A percentile compares a stretch with the other conserved stretches of the same genome.
These are phyloP conservation scores for Triticum turgidum DNA, from an alignment of 176 grass and related monocot genomes.

Conservation along the genomic window DNA sequence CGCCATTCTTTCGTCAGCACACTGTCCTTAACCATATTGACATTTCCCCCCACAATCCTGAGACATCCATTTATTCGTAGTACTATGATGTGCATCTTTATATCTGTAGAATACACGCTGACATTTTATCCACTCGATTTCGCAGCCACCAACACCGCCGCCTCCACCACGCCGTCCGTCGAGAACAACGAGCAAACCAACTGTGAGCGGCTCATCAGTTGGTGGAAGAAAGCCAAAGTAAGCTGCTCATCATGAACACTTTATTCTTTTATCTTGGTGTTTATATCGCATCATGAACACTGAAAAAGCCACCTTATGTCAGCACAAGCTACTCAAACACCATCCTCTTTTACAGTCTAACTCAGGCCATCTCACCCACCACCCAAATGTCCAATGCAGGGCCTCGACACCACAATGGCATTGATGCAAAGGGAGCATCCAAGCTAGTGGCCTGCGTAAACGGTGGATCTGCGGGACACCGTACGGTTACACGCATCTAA, in stretches of 20 bases:
- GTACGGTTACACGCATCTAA: not conserved
- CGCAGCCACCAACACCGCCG: constrained; percentile 49
- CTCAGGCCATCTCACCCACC: not conserved
- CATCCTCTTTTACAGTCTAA: not conserved
- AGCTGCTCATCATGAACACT: constrained; percentile 22
- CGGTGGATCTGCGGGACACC: not conserved
- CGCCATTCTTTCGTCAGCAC: not conserved
- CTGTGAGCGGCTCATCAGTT: constrained; percentile 23
- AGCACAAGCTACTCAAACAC: not conserved
- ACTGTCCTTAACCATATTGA: not conserved
- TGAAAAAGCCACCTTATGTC: constrained; percentile 15
- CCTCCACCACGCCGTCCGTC: constrained; percentile 28
- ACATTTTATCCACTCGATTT: constrained; percentile 29
- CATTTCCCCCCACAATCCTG: not conserved
- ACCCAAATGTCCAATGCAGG: constrained; percentile 28
- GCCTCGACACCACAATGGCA: constrained; percentile 40
- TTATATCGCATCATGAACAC: constrained; percentile 19
- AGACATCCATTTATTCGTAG: constrained; percentile 1
- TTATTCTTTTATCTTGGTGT: not conserved
- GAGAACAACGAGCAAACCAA: constrained; percentile 41
- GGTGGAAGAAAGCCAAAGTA: constrained; percentile 75
- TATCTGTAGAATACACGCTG: constrained; percentile 17
- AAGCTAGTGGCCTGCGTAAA: not conserved
- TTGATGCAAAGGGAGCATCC: constrained; percentile 21
- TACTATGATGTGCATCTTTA: not conserved